Percentiles rank a stretch among this genome's conserved stretches.
These are phyloP conservation scores for Eremochloa ophiuroides DNA, from an alignment of 176 grass and related monocot species.

Conservation along the genomic window DNA sequence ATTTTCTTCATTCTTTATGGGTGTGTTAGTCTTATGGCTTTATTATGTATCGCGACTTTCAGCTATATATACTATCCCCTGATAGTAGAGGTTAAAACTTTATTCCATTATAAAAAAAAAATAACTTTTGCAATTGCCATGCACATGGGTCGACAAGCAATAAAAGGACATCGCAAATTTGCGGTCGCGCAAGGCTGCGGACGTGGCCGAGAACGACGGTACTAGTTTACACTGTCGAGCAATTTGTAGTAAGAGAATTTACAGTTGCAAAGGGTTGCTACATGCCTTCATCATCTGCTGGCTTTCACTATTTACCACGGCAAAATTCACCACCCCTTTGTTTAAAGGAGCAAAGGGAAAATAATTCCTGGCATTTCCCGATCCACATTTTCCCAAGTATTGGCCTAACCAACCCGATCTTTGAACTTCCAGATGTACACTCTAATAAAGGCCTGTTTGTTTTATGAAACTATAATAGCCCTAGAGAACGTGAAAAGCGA, in stretches of 20 bases:
- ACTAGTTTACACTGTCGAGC: not conserved
- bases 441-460: not conserved
- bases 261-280: slow-evolving; percentile 38
- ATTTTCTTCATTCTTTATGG: too few species aligned
- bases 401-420: slow-evolving; percentile 9
- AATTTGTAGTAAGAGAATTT: slow-evolving; percentile 30
- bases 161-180: too few species aligned
- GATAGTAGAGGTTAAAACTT: too few species aligned
- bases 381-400: not conserved
- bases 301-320: slow-evolving; percentile 10
- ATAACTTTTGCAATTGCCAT: not conserved
- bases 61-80: too few species aligned
- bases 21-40: too few species aligned
- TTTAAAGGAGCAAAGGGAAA: not conserved
- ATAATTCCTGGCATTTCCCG: not conserved
- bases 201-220: not conserved
- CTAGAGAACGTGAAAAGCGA: slow-evolving; percentile 61
- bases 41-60: too few species aligned
- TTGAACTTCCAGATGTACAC: slow-evolving; percentile 11
- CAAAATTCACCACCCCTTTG: slow-evolving; percentile 27
- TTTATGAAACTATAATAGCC: slow-evolving; percentile 39
- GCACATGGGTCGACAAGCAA: too few species aligned
- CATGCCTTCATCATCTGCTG: slow-evolving; percentile 4
- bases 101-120: too few species aligned
- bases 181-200: too few species aligned